These are phyloP conservation scores for Macrophomina phaseolina DNA, from an alignment of 2,329 filamentous ascomycete species.

Conservation along the genomic window DNA sequence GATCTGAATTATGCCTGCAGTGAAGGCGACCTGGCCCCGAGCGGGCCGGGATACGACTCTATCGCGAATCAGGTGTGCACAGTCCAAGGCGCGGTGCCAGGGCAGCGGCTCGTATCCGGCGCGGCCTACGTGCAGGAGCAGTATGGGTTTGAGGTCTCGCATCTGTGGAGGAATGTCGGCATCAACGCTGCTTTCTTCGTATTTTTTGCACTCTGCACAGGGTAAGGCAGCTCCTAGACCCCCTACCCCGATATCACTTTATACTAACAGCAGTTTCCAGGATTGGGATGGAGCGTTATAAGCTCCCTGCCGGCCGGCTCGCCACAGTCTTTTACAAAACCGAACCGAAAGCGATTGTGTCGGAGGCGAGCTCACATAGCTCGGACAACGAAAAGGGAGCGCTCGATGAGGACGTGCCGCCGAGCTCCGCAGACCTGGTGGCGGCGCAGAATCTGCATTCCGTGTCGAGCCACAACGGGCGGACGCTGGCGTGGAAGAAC, in stretches of 20 bases:
- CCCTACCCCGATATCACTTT: no score
- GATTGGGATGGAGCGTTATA: conserved; percentile 1
- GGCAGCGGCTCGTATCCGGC: neutral
- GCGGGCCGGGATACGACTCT: neutral
- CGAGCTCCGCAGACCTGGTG: neutral
- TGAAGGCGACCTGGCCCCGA: neutral
- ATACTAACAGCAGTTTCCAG: neutral
- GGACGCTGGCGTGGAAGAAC: no score
- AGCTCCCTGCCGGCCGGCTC: neutral
- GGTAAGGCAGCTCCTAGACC: neutral
- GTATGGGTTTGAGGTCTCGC: neutral
- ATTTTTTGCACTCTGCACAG: neutral
- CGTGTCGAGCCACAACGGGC: no score
- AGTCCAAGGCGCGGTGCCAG: neutral
- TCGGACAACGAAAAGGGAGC: neutral
- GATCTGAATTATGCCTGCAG: neutral
- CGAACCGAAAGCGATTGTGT: neutral
- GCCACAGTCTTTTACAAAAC: neutral
- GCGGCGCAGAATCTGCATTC: neutral
- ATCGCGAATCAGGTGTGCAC: neutral
- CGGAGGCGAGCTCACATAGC: neutral
- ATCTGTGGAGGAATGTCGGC: conserved; percentile 38
- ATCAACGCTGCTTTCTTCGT: conserved; percentile 3
- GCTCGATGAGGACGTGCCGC: neutral
- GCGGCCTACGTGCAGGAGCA: neutral